A percentile compares a stretch with the other conserved stretches of the same genome.
phyloP scores from a whole-genome alignment of 75 land plant genomes.

The Pseudotsuga menziesii region DNA sequence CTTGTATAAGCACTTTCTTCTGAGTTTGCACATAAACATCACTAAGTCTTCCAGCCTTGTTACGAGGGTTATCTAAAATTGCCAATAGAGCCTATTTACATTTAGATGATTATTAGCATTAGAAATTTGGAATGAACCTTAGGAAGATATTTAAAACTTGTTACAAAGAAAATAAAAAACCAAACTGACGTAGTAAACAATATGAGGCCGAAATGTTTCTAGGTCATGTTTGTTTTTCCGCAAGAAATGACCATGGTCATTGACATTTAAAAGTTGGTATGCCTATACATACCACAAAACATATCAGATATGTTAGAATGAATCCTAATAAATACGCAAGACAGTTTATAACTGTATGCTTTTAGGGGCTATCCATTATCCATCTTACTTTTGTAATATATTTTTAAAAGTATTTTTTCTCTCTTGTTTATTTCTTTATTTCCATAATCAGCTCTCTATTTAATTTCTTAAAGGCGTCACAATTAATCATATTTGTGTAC shows the following conservation, averaged over 20 bases:
- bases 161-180: neutral
- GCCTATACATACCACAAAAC: constrained; percentile 22
- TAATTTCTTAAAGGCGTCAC: neutral
- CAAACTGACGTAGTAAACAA: constrained; percentile 52
- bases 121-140: neutral
- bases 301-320: neutral
- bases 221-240: constrained; percentile 61
- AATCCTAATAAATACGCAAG: neutral
- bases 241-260: constrained; percentile 63
- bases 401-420: neutral
- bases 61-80: constrained; percentile 82
- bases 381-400: neutral
- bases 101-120: neutral
- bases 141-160: neutral
- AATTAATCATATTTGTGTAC: too few relatives aligned
- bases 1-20: constrained; percentile 74
- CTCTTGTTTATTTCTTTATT: neutral
- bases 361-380: neutral
- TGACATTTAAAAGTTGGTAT: constrained; percentile 59
- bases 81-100: constrained; percentile 68
- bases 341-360: neutral
- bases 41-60: constrained; percentile 72
- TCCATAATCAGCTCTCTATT: neutral
- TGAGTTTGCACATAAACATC: constrained; percentile 81
- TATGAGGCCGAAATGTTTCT: constrained; percentile 60